Evolutionary conservation across 2,329 filamentous ascomycete species (phyloP).

Genomic region (Botryotinia convoluta): DNA sequence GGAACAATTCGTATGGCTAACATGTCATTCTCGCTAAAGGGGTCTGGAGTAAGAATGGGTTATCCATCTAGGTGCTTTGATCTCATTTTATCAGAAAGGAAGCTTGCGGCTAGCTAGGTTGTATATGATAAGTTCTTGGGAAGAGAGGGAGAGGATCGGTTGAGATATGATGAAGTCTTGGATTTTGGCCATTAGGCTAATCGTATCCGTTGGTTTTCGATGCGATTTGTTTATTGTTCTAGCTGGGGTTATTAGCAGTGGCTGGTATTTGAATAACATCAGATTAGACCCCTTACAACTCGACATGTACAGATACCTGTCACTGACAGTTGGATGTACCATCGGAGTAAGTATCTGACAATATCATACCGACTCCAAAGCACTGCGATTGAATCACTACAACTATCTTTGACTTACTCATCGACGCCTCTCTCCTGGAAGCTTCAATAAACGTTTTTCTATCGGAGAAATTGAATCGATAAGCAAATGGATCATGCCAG

Average conservation of each 20-base stretch:
- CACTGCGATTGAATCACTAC: background rate
- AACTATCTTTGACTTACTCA: background rate
- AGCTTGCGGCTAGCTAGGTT: background rate
- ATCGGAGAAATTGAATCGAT: no score
- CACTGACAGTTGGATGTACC: background rate
- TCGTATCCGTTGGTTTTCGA: background rate
- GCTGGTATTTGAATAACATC: background rate
- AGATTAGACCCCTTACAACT: rapidly evolving
- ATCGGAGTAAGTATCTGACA: background rate
- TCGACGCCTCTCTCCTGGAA: background rate
- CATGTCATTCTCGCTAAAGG: background rate
- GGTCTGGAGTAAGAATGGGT: background rate
- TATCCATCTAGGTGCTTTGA: rapidly evolving
- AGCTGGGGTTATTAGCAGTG: background rate
- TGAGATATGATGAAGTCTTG: background rate
- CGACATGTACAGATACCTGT: no score
- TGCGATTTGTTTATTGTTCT: background rate
- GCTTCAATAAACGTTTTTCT: background rate
- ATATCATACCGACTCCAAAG: background rate
- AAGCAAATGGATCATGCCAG: no score
- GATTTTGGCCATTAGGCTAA: background rate
- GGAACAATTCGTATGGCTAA: background rate
- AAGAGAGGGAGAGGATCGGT: background rate
- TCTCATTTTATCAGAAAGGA: background rate
- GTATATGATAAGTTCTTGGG: no score